These are phyloP conservation scores for Scedosporium apiospermum DNA, from an alignment of 2,329 filamentous ascomycete species.

Conservation along the genomic window DNA sequence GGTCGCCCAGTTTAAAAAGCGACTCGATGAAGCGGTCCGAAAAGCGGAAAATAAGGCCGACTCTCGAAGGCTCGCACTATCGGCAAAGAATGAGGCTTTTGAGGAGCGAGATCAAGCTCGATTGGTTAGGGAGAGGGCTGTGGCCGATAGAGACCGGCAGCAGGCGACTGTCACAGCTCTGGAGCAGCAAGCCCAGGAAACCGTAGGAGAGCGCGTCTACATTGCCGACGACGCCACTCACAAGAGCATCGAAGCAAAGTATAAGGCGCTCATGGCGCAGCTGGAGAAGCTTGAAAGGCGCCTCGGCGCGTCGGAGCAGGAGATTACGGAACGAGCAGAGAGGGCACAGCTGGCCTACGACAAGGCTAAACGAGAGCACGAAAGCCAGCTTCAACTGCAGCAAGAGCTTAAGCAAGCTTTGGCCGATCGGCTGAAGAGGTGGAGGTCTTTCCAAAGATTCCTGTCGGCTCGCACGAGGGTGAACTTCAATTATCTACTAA, in stretches of 20 bases:
- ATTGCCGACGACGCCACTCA: slow-evolving; percentile 57
- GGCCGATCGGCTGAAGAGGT: slow-evolving; percentile 60
- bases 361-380: slow-evolving; percentile 26
- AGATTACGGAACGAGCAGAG: slow-evolving; percentile 45
- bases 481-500: slow-evolving; percentile 81
- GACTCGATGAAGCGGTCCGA: slow-evolving; percentile 11
- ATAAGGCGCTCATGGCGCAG: slow-evolving; percentile 45
- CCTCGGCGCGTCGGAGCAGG: slow-evolving; percentile 53
- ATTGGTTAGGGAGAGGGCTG: slow-evolving; percentile 31
- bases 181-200: slow-evolving; percentile 40
- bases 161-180: slow-evolving; percentile 41
- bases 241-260: slow-evolving; percentile 43
- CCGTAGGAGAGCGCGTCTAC: slow-evolving; percentile 44
- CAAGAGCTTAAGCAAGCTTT: slow-evolving; percentile 49
- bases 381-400: slow-evolving; percentile 32
- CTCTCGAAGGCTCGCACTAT: slow-evolving; percentile 31
- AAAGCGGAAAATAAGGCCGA: slow-evolving; percentile 48
- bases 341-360: slow-evolving; percentile 30
- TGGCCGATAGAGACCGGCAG: slow-evolving; percentile 38
- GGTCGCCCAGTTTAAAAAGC: slow-evolving; percentile 5
- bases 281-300: slow-evolving; percentile 46
- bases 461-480: slow-evolving; percentile 81
- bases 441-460: slow-evolving; percentile 69
- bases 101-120: slow-evolving; percentile 39
- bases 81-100: slow-evolving; percentile 53